phyloP scores from a whole-genome alignment of 2,329 filamentous ascomycete genomes.

The Aspergillus puulaauensis region DNA sequence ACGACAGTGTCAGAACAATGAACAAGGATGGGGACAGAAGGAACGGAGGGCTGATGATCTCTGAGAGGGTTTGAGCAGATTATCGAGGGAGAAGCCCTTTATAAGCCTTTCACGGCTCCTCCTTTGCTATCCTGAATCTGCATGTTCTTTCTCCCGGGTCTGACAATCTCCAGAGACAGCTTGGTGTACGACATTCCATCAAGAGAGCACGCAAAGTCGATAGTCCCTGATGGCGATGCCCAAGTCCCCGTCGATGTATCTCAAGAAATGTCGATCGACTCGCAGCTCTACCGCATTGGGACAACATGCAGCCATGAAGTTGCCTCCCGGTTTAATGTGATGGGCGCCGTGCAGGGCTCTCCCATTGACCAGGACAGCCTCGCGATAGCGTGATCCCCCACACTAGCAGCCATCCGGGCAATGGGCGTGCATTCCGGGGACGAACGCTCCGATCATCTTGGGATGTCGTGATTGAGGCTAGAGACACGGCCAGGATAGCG shows the following conservation, averaged over 20 bases:
- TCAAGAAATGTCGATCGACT: background rate
- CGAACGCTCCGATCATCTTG: background rate
- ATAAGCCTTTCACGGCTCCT: background rate
- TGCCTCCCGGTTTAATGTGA: background rate
- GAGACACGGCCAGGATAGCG: background rate
- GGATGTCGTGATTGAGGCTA: background rate
- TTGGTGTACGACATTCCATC: background rate
- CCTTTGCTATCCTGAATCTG: background rate
- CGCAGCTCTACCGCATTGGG: background rate
- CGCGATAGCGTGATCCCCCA: background rate
- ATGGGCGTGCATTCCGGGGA: background rate
- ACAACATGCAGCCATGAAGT: background rate
- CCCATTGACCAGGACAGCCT: background rate
- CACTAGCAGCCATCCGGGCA: background rate
- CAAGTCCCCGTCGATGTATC: background rate
- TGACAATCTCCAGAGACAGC: background rate
- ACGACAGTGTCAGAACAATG: background rate
- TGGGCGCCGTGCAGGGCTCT: background rate
- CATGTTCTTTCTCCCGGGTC: background rate
- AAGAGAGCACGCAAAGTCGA: constrained; percentile 5
- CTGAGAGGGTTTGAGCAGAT: constrained; percentile 10
- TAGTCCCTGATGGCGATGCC: background rate
- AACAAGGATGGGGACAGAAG: background rate
- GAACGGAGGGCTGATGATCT: background rate
- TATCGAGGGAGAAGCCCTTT: background rate